Base-by-base conservation (phyloP, 306 rosid species). In the Trifolium repens region DNA sequence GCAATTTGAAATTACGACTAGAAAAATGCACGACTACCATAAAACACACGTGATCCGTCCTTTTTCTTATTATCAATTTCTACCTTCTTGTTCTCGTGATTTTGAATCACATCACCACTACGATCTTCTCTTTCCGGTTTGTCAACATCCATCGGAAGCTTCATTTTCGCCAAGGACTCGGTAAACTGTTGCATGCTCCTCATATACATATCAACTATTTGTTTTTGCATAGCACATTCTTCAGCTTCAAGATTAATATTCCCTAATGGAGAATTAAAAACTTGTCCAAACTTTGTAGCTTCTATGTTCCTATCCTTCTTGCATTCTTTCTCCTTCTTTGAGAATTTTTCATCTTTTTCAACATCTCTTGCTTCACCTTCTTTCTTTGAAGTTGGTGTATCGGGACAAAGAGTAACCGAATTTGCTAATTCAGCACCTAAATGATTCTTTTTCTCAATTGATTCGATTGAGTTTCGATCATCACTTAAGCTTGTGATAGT, bases 101-200 rank as follows among this genome's bases (percentile, higher is more conserved):
- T 87, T 40, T 69, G 89, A 76, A 84, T 87, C 78, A 84, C 80
- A 62, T 85, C 86, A 24, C 84, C 78, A 27, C 64, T 11, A 9
- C 5, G 78, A 47, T 89, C 87, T 73, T 83, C 85, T 64, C 76
- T 63, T 34, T 87, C 90, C 0, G 83, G 80, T 53, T 88, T 85
- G 70, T 86, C 85, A 61, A 92, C 89, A 57, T 92, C 91, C 96
- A 90, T 90, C 5, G 98, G 96, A 16, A 90, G 98, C 83, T 92
- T 90, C 98, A 92, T 92, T 47, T 89, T 88, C 62, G 91, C 96
- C 80, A 92, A 84, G 14, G 96, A 93, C 84, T 93, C 92, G 0
- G 94, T 90, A 59, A 93, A 90, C 11, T 90, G 98, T 27, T 90
- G 96, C 98, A 90, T 93, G 77, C 96, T 93, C 67, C 88, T 90